phyloP scores from a whole-genome alignment of 768 basidiomycete genomes.

The Phlebiopsis gigantea region DNA sequence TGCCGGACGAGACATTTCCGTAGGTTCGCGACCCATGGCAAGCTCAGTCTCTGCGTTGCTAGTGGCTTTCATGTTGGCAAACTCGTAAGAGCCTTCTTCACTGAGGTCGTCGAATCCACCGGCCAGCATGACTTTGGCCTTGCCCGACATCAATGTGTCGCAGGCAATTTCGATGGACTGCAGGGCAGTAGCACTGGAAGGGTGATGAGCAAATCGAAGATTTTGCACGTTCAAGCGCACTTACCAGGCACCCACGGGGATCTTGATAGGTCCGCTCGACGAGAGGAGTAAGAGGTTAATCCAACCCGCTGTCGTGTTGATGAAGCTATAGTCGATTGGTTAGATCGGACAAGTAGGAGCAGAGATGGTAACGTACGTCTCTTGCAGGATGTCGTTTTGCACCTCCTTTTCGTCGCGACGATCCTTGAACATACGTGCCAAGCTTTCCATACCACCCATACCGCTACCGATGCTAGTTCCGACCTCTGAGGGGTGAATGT shows the following conservation, averaged over 20 bases:
- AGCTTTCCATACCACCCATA: slow-evolving; percentile 92
- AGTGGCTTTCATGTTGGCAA: slow-evolving; percentile 99
- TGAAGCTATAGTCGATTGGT: slow-evolving; percentile 57
- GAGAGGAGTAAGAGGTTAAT: slow-evolving; percentile 92
- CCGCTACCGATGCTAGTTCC: slow-evolving; percentile 93
- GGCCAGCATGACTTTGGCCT: slow-evolving; percentile 99
- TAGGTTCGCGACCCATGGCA: slow-evolving; percentile 98
- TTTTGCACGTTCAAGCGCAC: slow-evolving; percentile 18
- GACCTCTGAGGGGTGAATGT: slow-evolving; percentile 94
- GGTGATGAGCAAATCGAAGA: not conserved
- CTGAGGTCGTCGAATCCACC: slow-evolving; percentile 98
- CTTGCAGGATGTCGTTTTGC: slow-evolving; percentile 97
- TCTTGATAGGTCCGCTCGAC: slow-evolving; percentile 96
- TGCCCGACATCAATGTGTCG: slow-evolving; percentile 89
- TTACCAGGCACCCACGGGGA: slow-evolving; percentile 97
- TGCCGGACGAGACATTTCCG: slow-evolving; percentile 97
- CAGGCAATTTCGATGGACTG: slow-evolving; percentile 99
- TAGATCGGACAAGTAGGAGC: not conserved
- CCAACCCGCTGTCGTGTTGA: slow-evolving; percentile 99
- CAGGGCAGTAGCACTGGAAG: slow-evolving; percentile 81
- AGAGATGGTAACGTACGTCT: slow-evolving; percentile 56
- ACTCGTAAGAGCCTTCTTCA: slow-evolving; percentile 98
- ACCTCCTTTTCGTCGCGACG: slow-evolving; percentile 97
- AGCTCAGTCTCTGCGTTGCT: slow-evolving; percentile 96
- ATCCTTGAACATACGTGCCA: slow-evolving; percentile 98